These are phyloP conservation scores for Avena insularis DNA, from an alignment of 176 grass and related monocot species.

Conservation along the genomic window DNA sequence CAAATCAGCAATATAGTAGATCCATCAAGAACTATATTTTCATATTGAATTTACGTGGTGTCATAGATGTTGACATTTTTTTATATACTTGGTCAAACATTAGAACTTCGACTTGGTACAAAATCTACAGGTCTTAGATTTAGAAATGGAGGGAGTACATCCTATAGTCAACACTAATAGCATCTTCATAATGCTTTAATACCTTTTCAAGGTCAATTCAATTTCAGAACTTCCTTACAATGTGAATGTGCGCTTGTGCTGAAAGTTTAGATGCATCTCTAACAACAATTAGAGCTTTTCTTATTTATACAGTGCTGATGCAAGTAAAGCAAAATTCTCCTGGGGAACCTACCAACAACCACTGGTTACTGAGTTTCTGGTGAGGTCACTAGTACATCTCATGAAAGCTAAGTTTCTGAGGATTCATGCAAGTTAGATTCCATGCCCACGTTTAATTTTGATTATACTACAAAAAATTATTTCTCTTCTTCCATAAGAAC, in stretches of 20 bases:
- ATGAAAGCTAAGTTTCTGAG: not conserved
- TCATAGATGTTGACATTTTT: too few relatives aligned
- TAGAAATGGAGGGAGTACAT: too few relatives aligned
- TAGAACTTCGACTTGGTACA: too few relatives aligned
- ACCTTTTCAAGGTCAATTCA: not conserved
- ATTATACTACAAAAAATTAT: not conserved
- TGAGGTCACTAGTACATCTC: conserved; percentile 16
- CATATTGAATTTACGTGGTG: too few relatives aligned
- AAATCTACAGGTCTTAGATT: too few relatives aligned
- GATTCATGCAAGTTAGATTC: not conserved
- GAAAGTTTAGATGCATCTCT: conserved; percentile 4
- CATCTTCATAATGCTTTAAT: not conserved
- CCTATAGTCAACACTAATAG: not conserved
- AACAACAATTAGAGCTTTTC: not conserved
- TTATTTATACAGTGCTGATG: not conserved
- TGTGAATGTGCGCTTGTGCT: not conserved
- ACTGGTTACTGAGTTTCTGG: not conserved
- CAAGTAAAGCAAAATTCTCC: not conserved
- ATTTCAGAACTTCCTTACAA: not conserved
- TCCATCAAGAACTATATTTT: too few relatives aligned
- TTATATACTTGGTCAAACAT: too few relatives aligned
- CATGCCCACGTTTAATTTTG: not conserved
- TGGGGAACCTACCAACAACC: not conserved
- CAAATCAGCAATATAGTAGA: too few relatives aligned
- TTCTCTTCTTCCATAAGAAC: not conserved